Evolutionary conservation across 2,329 filamentous ascomycete genomes (phyloP), one percentile per base, ranked within the genome.

Genomic region (Penicillium sp.): DNA sequence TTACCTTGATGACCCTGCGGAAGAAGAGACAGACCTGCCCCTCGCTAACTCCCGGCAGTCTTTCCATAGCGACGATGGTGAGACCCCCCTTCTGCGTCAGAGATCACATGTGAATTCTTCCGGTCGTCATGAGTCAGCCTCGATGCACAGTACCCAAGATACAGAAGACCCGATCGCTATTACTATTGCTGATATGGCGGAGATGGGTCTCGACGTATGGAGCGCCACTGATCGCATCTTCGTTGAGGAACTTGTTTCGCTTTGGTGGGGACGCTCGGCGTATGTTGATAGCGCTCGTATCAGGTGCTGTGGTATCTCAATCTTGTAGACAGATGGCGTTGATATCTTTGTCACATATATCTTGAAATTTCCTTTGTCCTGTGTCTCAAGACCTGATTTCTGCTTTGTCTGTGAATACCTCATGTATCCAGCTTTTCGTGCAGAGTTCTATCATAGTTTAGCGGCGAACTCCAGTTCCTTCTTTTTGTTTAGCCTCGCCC

Each of bases 141-240:
- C 54, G 14, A 31, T 14, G n/a, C 54, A 46, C 12, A 48, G 47
- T 20, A 45, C 47, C 5, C 41, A 48, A 8, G 48, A 25, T 25
- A 40, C 64, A 3, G 57, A 67, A 22, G 67, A 68, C 3, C 61
- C 68, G 3, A 66, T 78, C 18, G 69, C 67, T 1, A 73, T 79
- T 27, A 75, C 69, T 1, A 69, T 72, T 20, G 74, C 77, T 20
- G 78, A 80, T 58, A 77, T 81, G 69, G 66, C 67, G 15, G 68
- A 75, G 37, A 80, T 81, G 78, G 77, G 78, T 3, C 71, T 81
- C 15, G 78, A 81, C 58, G 69, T 75, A 15, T 80, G 78, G 78
- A 80, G 77, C 53, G 72, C 70, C 15, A 70, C 75, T 4, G 78
- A 80, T 57, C 72, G 75, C 26, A 57, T 72, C 20, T 80, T 80